phyloP scores from a whole-genome alignment of 2,329 filamentous ascomycete genomes.

The Botrytis medusae region DNA sequence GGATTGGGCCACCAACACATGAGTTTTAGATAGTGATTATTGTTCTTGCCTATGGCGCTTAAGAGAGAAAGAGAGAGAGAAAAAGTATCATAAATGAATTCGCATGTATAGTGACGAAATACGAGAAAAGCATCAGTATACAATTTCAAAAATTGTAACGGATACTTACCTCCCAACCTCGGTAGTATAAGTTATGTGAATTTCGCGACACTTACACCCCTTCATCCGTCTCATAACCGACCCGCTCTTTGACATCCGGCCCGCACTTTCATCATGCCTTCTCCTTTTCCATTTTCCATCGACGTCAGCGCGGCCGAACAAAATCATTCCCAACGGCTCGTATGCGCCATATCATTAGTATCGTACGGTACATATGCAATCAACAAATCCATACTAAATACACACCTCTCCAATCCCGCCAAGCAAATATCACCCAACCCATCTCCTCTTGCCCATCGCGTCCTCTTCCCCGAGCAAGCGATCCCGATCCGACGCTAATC shows the following conservation, averaged over 20 bases:
- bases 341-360: background rate
- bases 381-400: background rate
- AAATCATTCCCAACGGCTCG: background rate
- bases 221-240: background rate
- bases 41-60: background rate
- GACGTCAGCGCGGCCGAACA: background rate
- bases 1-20: conserved; percentile 2
- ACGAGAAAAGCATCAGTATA: background rate
- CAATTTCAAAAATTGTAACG: background rate
- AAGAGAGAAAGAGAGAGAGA: background rate
- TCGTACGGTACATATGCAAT: background rate
- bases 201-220: background rate
- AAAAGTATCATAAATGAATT: background rate
- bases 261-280: background rate
- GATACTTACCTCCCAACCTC: background rate
- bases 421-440: background rate
- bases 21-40: background rate
- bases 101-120: background rate
- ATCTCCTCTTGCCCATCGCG: background rate
- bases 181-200: background rate
- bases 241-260: background rate
- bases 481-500: background rate
- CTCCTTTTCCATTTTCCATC: background rate
- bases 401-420: background rate
- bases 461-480: background rate